Evolutionary conservation across 1,284 basidiomycete genomes (phyloP).

Genomic region (Puccinia horiana): DNA sequence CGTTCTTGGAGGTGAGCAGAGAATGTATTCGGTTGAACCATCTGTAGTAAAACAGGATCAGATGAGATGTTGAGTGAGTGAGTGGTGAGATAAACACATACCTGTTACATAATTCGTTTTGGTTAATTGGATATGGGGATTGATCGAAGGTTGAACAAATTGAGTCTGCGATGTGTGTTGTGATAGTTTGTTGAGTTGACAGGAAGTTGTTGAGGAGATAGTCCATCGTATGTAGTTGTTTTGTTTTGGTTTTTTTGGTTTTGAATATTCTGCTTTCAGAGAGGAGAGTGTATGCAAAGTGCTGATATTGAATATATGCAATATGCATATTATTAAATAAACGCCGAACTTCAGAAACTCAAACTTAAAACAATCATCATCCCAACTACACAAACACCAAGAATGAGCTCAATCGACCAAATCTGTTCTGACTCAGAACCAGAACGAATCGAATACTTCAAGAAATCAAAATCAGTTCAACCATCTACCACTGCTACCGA

Average conservation of each 20-base stretch:
- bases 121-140: not conserved
- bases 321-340: too few species aligned
- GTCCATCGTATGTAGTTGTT: not conserved
- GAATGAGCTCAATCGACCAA: not conserved
- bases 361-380: not conserved
- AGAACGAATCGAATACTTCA: conserved; percentile 13
- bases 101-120: not conserved
- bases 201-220: not conserved
- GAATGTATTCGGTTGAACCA: conserved; percentile 26
- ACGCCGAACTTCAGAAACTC: too few species aligned
- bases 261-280: too few species aligned
- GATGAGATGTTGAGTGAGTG: not conserved
- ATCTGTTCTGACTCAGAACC: conserved; percentile 32
- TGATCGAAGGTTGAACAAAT: not conserved
- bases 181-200: not conserved
- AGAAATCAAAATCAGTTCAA: not conserved
- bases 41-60: not conserved
- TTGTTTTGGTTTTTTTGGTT: too few species aligned
- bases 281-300: too few species aligned
- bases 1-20: conserved; percentile 19
- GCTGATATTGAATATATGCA: too few species aligned
- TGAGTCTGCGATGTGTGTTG: not conserved
- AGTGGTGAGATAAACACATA: not conserved
- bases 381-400: not conserved
- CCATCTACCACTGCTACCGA: not conserved